Base-by-base conservation (phyloP, 2,329 filamentous ascomycete genomes). In the Paramyrothecium roridum region DNA sequence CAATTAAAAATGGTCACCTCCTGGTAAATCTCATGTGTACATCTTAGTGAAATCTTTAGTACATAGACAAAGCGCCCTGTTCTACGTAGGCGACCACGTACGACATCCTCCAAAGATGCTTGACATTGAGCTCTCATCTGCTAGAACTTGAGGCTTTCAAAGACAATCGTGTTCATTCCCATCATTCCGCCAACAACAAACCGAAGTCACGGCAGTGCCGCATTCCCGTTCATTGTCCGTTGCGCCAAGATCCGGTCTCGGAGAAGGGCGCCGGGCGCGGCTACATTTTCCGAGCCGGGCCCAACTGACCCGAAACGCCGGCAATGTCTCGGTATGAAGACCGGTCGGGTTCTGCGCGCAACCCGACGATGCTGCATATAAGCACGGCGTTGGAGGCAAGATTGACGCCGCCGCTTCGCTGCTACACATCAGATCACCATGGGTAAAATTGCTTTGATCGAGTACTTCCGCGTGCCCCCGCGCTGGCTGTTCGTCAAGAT, bases 401-500 rank as follows among this genome's bases (percentile, higher is more conserved):
- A n/a, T 26, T 37, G 21, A 3, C 12, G 20, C 20, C 2, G 22
- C 20, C 20, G n/a, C 7, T 43, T 43, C 37, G n/a, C 20, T n/a
- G 3, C 13, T 22, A 16, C 22, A 23, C 17, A 30, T 19, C 8
- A 30, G 13, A 17, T 30, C 50, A 49, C 59, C 7, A 72, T 72
- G 70, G 67, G 60, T 1, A 70, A 68, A 46, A 72, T 73, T 3
- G 46, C 64, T 12, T 56, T 53, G 8, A 85, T 91, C 47, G 87
- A 90, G 62, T 90, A 91, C 66, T 91, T 91, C 67, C 82, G 88
- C 19, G 84, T 91, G 10, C 85, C 86, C 48, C 89, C 89, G 16
- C 78, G 89, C 45, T 92, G 88, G 88, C 77, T 92, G 2, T 90
- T 91, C 60, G 88, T 91, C 61, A 92, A 91, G 68, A 81, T 92